Base-by-base conservation (phyloP, 306 rosid genomes). In the Prunus fruticosa region DNA sequence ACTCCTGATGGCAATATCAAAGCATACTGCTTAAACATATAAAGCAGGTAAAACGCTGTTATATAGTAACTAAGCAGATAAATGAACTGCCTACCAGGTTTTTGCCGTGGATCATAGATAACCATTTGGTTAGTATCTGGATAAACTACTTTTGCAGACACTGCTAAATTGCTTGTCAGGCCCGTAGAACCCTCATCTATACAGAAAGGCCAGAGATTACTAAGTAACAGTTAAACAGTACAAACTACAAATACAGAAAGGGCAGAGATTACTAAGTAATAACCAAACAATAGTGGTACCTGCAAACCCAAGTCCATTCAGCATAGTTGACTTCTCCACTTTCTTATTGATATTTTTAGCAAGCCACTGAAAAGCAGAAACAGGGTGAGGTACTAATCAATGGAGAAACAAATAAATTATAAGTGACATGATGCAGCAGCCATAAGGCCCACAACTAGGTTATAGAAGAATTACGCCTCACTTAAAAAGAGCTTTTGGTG, bases 111-210 rank as follows among this genome's bases (percentile, higher is more conserved):
- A 82, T 95, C 97, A 84, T 90, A 94, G 63, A 92, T 53, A 73
- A 80, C 79, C 98, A 91, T 92, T 88, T 86, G 91, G 67, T 96
- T 87, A 83, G 91, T 87, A 81, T 95, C 97, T 18, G 97, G 97
- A 85, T 84, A 84, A 64, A 90, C 87, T 66, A 92, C 83, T 74
- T 89, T 92, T 6, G 89, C 3, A 50, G 96, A 80, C 41, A 27
- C 57, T 70, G 80, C 71, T 72, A 91, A 85, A 82, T 77, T 84
- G 83, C 75, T 82, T 52, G 78, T 13, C 75, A 79, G 69, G 70
- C 80, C 82, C 0, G 73, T 51, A 64, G 89, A 76, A 78, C 80
- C 79, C 74, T 85, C 86, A 72, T 90, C 98, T 95, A 88, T 71
- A 76, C 57, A 65, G 43, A 73, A 20, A 79, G 62, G 18, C 43